A percentile compares a stretch with the other conserved stretches of the same genome.
phyloP scores from a whole-genome alignment of 2,329 filamentous ascomycete species.

The Knufia fluminis region DNA sequence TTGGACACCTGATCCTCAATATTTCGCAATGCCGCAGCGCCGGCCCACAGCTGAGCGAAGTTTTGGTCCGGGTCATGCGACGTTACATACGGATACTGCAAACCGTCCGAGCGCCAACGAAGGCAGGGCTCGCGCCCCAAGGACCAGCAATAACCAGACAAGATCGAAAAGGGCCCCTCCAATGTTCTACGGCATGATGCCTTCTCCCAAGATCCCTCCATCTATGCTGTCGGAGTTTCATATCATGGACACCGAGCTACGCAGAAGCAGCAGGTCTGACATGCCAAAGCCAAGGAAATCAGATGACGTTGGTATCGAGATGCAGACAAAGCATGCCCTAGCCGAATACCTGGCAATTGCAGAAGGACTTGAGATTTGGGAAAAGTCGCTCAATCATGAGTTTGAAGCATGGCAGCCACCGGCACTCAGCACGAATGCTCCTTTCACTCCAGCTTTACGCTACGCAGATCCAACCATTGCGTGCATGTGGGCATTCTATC shows the following conservation, averaged over 20 bases:
- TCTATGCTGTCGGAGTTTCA: slow-evolving; percentile 45
- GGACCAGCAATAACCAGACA: neutral
- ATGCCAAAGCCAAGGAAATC: slow-evolving; percentile 12
- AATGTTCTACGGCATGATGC: slow-evolving; percentile 42
- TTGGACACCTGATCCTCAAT: slow-evolving; percentile 38
- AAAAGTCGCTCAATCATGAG: slow-evolving; percentile 57
- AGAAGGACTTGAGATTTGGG: slow-evolving; percentile 35
- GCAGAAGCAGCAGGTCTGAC: slow-evolving; percentile 26
- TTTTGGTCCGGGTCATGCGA: neutral
- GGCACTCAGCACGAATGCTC: slow-evolving; percentile 53
- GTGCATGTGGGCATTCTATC: slow-evolving; percentile 77
- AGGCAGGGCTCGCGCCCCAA: slow-evolving; percentile 11
- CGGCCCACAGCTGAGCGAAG: slow-evolving; percentile 7
- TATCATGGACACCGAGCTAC: slow-evolving; percentile 37
- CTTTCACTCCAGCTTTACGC: slow-evolving; percentile 72
- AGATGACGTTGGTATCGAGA: slow-evolving; percentile 49
- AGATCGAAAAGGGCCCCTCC: slow-evolving; percentile 26
- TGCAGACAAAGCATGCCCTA: slow-evolving; percentile 59
- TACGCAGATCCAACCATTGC: slow-evolving; percentile 84
- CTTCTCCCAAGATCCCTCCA: slow-evolving; percentile 29
- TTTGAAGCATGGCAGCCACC: slow-evolving; percentile 61
- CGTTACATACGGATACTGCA: no score
- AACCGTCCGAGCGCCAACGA: slow-evolving; percentile 18
- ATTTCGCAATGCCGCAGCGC: slow-evolving; percentile 11
- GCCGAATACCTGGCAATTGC: slow-evolving; percentile 60